A percentile compares a stretch with the other conserved stretches of the same genome.
Evolutionary conservation across 768 basidiomycete species (phyloP).

Genomic region (Amanita phalloides): DNA sequence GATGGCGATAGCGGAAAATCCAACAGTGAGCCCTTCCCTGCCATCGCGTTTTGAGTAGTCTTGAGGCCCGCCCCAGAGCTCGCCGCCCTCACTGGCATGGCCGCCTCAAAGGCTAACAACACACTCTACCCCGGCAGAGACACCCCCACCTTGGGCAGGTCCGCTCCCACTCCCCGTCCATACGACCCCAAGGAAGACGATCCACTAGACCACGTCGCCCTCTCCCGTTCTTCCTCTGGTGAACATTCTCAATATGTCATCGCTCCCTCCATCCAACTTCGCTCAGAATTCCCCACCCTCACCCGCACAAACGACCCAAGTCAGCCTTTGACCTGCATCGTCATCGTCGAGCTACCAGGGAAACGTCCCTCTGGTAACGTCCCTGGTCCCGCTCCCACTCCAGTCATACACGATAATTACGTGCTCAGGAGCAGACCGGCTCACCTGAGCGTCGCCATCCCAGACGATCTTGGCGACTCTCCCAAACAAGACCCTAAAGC

Average conservation of each 20-base stretch:
- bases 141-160: conserved; percentile 34
- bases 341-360: conserved; percentile 85
- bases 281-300: conserved; percentile 82
- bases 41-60: too few relatives aligned
- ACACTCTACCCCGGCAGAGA: conserved; percentile 64
- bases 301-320: conserved; percentile 57
- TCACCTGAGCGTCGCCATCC: conserved; percentile 12
- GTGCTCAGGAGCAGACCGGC: conserved; percentile 12
- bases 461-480: conserved; percentile 17
- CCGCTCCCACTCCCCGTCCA: conserved; percentile 23
- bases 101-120: conserved; percentile 37
- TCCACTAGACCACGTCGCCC: conserved; percentile 52
- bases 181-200: conserved; percentile 82
- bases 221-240: conserved; percentile 33
- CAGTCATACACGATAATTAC: conserved; percentile 39
- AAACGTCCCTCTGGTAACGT: conserved; percentile 44
- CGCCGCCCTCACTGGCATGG: conserved; percentile 88
- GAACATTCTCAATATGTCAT: conserved; percentile 66
- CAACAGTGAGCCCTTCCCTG: conserved; percentile 56
- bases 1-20: conserved; percentile 80
- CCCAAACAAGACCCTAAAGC: conserved; percentile 18
- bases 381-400: conserved; percentile 49
- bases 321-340: conserved; percentile 88
- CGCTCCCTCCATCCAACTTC: conserved; percentile 87
- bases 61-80: conserved; percentile 47